Evolutionary conservation across 148 eudicot genomes (phyloP), one percentile per base, ranked within the genome.

Genomic region (Arbutus unedo): DNA sequence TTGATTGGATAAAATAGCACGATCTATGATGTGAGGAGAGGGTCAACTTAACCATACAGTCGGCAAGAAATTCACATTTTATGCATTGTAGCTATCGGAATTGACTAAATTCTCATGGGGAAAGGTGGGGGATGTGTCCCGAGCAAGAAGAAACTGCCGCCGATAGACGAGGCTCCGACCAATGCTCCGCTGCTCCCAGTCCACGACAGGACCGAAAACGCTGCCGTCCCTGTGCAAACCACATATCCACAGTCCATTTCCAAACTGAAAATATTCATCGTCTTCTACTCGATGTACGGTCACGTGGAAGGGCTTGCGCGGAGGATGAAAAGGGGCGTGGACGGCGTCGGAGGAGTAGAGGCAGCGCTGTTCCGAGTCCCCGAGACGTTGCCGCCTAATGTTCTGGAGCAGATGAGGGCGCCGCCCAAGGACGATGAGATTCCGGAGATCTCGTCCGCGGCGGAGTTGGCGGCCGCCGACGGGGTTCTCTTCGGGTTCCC

Each of bases 201-300:
- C 50, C 76, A 64, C 57, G 70, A 44, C 41, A 21, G 71, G 2
- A 49, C 31, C 45, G 15, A 73, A 15, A 23, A n/a, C 77, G 66
- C 53, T 49, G 76, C 77, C 9, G 57, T 62, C 8, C 25, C 77
- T 6, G 57, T 70, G 8, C 25, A 47, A 62, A 21, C 74, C 71
- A 2, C 62, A 23, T 14, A 78, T 23, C 13, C 67, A 44, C 57
- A 8, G n/a, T 54, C 82, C 77, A 45, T 73, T 1, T 19, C 54
- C 25, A 84, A 85, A 4, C 81, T 89, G 25, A 93, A 89, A 79
- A 83, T 93, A 5, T 77, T 82, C 59, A 87, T 95, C 16, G 91
- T 93, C 0, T 95, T 89, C 89, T 95, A 95, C 91, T 93, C 98
- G 49, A 93, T 90, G 98, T 95, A 95, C 87, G 98, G 98, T 15